Evolutionary conservation across 2,329 filamentous ascomycete species (phyloP).

Genomic region (Endoconidiophora polonica): DNA sequence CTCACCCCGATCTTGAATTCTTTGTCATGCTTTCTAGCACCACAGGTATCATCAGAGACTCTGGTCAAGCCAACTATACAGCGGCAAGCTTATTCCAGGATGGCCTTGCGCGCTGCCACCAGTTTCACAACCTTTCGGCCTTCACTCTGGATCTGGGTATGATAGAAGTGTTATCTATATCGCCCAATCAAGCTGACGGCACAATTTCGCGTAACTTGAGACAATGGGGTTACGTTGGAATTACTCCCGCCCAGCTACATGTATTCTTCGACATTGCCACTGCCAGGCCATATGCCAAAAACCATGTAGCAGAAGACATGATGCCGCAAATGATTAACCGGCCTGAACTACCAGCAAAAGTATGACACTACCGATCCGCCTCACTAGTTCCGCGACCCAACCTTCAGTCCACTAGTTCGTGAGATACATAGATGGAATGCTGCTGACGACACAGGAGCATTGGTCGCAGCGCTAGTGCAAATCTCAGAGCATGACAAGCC

Average conservation of each 20-base stretch:
- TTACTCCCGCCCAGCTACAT: neutral
- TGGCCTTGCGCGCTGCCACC: conserved; percentile 16
- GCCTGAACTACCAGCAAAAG: neutral
- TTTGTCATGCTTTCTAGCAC: conserved; percentile 24
- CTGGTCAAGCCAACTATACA: conserved; percentile 25
- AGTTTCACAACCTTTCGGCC: conserved; percentile 8
- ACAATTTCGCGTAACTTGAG: conserved; percentile 13
- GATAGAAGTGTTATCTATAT: conserved; percentile 17
- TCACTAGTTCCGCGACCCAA: neutral
- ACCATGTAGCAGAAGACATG: too few species aligned
- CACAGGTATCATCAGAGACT: conserved; percentile 20
- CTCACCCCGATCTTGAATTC: conserved; percentile 20
- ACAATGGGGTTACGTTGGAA: neutral
- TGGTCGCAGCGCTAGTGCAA: neutral
- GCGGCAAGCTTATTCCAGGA: conserved; percentile 21
- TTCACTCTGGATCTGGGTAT: conserved; percentile 17
- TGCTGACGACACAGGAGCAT: neutral
- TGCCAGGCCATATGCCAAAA: neutral
- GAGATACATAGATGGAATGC: neutral
- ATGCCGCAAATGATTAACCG: conserved; percentile 1
- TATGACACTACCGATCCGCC: neutral
- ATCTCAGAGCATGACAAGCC: neutral
- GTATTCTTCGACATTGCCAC: conserved; percentile 2
- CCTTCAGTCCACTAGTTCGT: neutral
- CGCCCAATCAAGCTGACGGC: conserved; percentile 15